phyloP scores from a whole-genome alignment of 495 filamentous ascomycete genomes.

The Tuber melanosporum region DNA sequence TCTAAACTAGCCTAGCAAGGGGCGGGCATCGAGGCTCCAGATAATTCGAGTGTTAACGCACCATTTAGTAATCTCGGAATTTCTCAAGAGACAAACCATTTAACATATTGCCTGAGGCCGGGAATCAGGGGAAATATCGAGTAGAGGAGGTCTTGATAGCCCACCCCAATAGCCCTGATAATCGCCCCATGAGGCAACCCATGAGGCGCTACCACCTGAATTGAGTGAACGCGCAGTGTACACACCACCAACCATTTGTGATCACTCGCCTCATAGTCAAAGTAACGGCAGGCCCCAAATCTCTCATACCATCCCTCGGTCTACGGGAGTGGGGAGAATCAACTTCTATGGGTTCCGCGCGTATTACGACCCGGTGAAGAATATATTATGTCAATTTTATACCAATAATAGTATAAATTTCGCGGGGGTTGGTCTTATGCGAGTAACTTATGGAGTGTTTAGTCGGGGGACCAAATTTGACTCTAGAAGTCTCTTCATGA shows the following conservation, averaged over 20 bases:
- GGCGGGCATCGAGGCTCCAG: not conserved
- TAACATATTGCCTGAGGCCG: not conserved
- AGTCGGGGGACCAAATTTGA: too few relatives aligned
- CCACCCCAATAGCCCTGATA: not conserved
- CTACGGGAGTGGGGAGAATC: too few relatives aligned
- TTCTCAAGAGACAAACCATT: not conserved
- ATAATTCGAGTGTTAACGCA: not conserved
- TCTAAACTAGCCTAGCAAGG: rapidly evolving
- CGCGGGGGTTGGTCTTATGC: too few relatives aligned
- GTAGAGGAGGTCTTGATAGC: not conserved
- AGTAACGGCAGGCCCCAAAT: too few relatives aligned
- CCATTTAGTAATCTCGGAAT: not conserved
- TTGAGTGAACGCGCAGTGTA: not conserved
- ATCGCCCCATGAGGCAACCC: not conserved
- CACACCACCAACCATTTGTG: not conserved
- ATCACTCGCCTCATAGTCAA: not conserved
- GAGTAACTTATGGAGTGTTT: too few relatives aligned
- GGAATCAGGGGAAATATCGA: not conserved
- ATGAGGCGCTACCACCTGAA: not conserved
- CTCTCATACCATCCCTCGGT: too few relatives aligned
- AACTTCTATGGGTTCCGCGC: too few relatives aligned
- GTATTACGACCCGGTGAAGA: too few relatives aligned
- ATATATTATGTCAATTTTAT: too few relatives aligned
- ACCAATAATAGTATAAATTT: too few relatives aligned
- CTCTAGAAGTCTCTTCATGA: too few relatives aligned